Evolutionary conservation across 2,329 filamentous ascomycete genomes (phyloP), one percentile per base, ranked within the genome.

Genomic region (Trichophyton benhamiae): DNA sequence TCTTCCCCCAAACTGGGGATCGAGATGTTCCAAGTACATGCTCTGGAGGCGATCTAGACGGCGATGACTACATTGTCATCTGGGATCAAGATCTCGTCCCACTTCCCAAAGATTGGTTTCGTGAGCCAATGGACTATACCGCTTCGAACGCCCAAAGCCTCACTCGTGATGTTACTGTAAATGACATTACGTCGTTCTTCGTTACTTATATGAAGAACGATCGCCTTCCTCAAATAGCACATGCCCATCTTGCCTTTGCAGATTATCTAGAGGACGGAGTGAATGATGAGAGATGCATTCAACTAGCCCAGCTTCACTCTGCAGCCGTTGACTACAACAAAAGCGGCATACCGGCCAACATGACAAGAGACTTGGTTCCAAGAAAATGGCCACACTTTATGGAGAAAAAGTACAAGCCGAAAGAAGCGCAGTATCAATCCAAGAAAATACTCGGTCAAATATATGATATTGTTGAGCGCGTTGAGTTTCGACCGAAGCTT

Each of bases 321-420:
- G 84, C 86, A 67, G 92, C 94, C 0, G 94, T 99, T 0, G 94
- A 99, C 72, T 99, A 94, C 70, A 86, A 89, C 52, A 99, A 99
- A 76, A 92, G 89, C 0, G 94, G 94, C 0, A 80, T 87, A 8
- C 83, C 88, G 0, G 92, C 91, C 0, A 75, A 80, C 20, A 87
- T 95, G 78, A 77, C 78, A 5, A 74, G 76, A 44, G 76, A 79
- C 0, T 76, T 94, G 3, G 77, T 78, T n/a, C 85, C 88, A 0
- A 77, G 68, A 4, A 75, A 67, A 60, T 95, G 84, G 82, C 94
- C 91, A 0, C 92, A 96, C 71, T 97, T 92, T 70, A 92, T 95
- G 86, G 87, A 91, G 70, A 90, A 86, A 69, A 79, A 76, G 15
- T 66, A 77, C 46, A 76, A 77, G 41, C 68, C 75, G 1, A 70